These are phyloP conservation scores for Calamus simplicifolius DNA, from an alignment of 176 grass and related monocot genomes.

Conservation along the genomic window DNA sequence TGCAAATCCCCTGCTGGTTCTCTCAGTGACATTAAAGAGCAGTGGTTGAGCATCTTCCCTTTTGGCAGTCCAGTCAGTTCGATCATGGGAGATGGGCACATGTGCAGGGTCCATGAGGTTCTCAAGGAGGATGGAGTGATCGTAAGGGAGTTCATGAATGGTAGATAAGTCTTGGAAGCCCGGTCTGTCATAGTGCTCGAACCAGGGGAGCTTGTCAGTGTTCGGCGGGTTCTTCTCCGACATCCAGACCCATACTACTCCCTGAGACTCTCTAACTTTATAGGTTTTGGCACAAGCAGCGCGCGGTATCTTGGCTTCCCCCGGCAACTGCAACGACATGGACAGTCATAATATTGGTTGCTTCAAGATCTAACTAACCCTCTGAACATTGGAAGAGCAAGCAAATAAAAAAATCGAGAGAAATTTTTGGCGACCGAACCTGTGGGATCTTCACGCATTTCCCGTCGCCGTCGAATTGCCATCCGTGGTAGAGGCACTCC, in stretches of 20 bases:
- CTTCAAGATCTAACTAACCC: too few species aligned
- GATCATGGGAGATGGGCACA: conserved; percentile 94
- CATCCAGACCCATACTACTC: conserved; percentile 91
- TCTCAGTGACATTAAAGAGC: conserved; percentile 64
- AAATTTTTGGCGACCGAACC: conserved; percentile 11
- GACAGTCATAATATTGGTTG: too few species aligned
- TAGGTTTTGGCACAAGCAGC: conserved; percentile 63
- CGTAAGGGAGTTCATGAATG: conserved; percentile 88
- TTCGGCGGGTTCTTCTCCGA: conserved; percentile 49
- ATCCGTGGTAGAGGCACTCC: conserved; percentile 95
- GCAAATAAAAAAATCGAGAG: too few species aligned
- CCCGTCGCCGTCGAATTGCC: conserved; percentile 91
- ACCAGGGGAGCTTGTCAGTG: conserved; percentile 52
- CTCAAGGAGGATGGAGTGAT: conserved; percentile 96
- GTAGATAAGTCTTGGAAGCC: conserved; percentile 74
- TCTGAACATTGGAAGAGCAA: too few species aligned
- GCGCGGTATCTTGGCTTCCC: conserved; percentile 69
- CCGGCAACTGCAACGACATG: conserved; percentile 39
- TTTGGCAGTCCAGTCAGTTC: conserved; percentile 88
- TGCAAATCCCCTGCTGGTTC: conserved; percentile 52
- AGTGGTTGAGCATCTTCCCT: conserved; percentile 86
- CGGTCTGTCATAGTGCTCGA: conserved; percentile 50
- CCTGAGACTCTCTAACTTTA: conserved; percentile 81
- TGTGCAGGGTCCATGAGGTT: conserved; percentile 97
- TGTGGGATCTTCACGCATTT: conserved; percentile 85